Base-by-base conservation (phyloP, 2,329 filamentous ascomycete species). In the Elsinoe arachidis region DNA sequence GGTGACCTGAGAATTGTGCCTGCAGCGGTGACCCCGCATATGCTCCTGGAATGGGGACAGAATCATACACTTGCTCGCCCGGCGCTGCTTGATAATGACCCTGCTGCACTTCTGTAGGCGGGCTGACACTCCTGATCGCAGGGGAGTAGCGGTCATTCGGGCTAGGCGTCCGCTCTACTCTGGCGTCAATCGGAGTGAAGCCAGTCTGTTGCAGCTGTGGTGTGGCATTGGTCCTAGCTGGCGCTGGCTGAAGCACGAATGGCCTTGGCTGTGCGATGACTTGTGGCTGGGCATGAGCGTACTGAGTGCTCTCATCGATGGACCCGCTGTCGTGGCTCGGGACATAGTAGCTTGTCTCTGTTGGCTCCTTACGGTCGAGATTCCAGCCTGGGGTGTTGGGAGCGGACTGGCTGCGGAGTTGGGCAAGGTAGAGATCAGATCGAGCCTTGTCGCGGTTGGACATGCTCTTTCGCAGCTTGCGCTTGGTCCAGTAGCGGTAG, bases 401-500 rank as follows among this genome's bases (percentile, higher is more conserved):
- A 4, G 90, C 91, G 23, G 90, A 95, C 75, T 97, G 91, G 17
- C 83, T 73, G 57, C 75, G 74, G 14, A 78, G 73, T 57, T 78
- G 76, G 14, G 76, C 90, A 62, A 97, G 88, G 78, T 97, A 97
- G 62, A 99, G 83, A 71, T 97, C 91, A 61, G 88, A 92, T 61
- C 93, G 88, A 63, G 93, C 93, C 69, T 88, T 87, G 79, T 99
- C 93, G 66, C 93, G 90, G 70, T 88, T 79, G 70, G 95, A 88
- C 93, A 99, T 99, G 62, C 90, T 91, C 80, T 96, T 97, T 74
- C 87, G 85, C 61, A 99, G 88, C 70, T 88, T 87, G 71, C 90
- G 87, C 81, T 97, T 99, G 64, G 88, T 90, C 83, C 91, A 96
- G 80, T 95, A 95, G 66, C 93, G 88, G 80, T 95, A 97, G 79